These are phyloP conservation scores for Cyberlindnera xishuangbannaensis DNA, from an alignment of 805 yeast genomes.

Conservation along the genomic window DNA sequence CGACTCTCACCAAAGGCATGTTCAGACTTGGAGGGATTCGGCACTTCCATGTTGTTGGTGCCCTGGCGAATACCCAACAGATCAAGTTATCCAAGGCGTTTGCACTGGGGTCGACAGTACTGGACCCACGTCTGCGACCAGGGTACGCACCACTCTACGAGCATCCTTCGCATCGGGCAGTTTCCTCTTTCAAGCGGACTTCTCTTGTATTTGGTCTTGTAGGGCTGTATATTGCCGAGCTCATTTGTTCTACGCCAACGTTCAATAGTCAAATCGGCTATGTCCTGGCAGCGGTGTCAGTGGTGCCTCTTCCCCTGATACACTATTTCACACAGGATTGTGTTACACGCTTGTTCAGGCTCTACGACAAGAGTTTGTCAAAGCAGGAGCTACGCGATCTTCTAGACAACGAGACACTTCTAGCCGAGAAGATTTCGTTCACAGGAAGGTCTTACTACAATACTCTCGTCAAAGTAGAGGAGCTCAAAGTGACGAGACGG, in stretches of 20 bases:
- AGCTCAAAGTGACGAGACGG: conserved; percentile 35
- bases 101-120: background rate
- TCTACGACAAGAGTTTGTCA: conserved; percentile 47
- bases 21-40: too few relatives aligned
- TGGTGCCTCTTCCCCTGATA: conserved; percentile 53
- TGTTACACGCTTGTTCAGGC: conserved; percentile 65
- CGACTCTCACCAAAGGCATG: too few relatives aligned
- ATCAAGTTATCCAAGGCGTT: too few relatives aligned
- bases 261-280: conserved; percentile 46
- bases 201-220: conserved; percentile 54
- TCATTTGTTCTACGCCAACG: conserved; percentile 43
- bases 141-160: conserved; percentile 59
- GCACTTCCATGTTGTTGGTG: too few relatives aligned
- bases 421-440: conserved; percentile 60
- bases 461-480: conserved; percentile 47
- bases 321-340: conserved; percentile 55
- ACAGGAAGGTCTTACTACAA: conserved; percentile 65
- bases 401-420: conserved; percentile 53
- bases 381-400: conserved; percentile 64
- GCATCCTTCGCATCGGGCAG: conserved; percentile 56
- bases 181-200: conserved; percentile 56
- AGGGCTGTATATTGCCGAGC: conserved; percentile 58
- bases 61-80: too few relatives aligned
- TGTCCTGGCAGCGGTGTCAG: conserved; percentile 34
- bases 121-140: conserved; percentile 28